These are phyloP conservation scores for Ustilaginoidea virens DNA, from an alignment of 2,329 filamentous ascomycete species.

Conservation along the genomic window DNA sequence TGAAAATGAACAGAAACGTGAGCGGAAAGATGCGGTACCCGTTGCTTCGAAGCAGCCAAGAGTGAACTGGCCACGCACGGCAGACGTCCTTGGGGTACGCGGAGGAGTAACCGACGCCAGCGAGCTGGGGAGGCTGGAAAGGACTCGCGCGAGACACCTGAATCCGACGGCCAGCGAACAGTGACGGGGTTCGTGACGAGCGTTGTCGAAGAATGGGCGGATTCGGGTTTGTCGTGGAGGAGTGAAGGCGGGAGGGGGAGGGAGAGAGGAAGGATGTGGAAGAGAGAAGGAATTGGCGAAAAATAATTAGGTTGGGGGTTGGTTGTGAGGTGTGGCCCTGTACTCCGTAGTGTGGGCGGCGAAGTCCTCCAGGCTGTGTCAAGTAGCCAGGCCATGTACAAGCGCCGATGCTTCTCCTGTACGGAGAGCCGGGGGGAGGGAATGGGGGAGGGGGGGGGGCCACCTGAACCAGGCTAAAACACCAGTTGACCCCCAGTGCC, in stretches of 20 bases:
- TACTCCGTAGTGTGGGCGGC: background rate
- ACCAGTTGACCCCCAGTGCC: no score
- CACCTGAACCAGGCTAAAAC: no score
- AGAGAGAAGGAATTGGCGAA: constrained; percentile 2
- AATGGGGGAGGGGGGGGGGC: no score
- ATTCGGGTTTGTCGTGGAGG: constrained; percentile 20
- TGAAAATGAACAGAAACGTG: no score
- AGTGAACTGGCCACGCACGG: constrained; percentile 6
- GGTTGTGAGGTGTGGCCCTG: background rate
- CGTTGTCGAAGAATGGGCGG: constrained; percentile 19
- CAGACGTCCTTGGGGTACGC: constrained; percentile 3
- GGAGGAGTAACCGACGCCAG: constrained; percentile 12
- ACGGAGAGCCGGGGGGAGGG: no score
- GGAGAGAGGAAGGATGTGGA: constrained; percentile 7
- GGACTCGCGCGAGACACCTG: constrained; percentile 15
- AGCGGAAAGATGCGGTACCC: no score
- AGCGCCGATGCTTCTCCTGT: no score
- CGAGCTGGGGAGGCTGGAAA: constrained; percentile 12
- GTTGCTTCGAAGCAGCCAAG: constrained; percentile 5
- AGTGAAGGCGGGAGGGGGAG: constrained; percentile 8
- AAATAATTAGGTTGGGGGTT: background rate
- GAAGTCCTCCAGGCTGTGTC: background rate
- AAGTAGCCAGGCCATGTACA: background rate
- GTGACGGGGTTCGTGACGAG: constrained; percentile 14
- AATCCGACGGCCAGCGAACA: constrained; percentile 13